phyloP scores from a whole-genome alignment of 1,284 basidiomycete genomes.

The Pseudozyma tsukubaensis region DNA sequence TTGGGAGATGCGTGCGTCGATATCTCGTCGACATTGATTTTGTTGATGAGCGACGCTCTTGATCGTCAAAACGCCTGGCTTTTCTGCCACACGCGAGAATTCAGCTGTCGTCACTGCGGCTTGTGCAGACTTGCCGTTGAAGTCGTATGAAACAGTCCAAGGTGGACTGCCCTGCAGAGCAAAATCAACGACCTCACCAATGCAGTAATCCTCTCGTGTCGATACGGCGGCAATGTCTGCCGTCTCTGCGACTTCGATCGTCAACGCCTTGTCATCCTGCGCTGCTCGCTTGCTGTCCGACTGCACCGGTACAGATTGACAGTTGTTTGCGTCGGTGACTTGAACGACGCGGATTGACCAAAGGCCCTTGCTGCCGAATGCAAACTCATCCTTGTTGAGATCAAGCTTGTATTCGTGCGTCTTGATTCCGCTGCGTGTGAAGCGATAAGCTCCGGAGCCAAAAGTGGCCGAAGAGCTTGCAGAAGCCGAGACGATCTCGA shows the following conservation, averaged over 20 bases:
- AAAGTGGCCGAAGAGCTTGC: slow-evolving; percentile 65
- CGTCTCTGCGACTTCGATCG: slow-evolving; percentile 85
- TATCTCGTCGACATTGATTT: slow-evolving; percentile 71
- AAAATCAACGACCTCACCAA: slow-evolving; percentile 90
- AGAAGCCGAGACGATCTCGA: slow-evolving; percentile 74
- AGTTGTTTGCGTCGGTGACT: slow-evolving; percentile 61
- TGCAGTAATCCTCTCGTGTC: slow-evolving; percentile 83
- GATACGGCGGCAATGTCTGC: slow-evolving; percentile 89
- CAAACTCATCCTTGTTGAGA: slow-evolving; percentile 79
- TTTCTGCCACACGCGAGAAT: slow-evolving; percentile 84
- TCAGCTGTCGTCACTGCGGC: slow-evolving; percentile 82
- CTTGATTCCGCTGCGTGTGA: slow-evolving; percentile 73
- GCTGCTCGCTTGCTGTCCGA: slow-evolving; percentile 9
- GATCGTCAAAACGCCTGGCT: slow-evolving; percentile 83
- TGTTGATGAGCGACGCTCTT: slow-evolving; percentile 83
- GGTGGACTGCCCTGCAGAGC: slow-evolving; percentile 94
- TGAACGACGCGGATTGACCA: slow-evolving; percentile 72
- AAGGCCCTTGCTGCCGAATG: slow-evolving; percentile 79
- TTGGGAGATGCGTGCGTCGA: slow-evolving; percentile 25
- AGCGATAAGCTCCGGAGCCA: slow-evolving; percentile 65
- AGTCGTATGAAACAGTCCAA: slow-evolving; percentile 90
- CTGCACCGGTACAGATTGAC: slow-evolving; percentile 21
- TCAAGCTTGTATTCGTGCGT: slow-evolving; percentile 83
- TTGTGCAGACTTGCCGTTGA: slow-evolving; percentile 80
- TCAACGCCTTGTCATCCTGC: slow-evolving; percentile 22